Base-by-base conservation (phyloP, 495 filamentous ascomycete genomes). In the Hypoxylon perforatum region DNA sequence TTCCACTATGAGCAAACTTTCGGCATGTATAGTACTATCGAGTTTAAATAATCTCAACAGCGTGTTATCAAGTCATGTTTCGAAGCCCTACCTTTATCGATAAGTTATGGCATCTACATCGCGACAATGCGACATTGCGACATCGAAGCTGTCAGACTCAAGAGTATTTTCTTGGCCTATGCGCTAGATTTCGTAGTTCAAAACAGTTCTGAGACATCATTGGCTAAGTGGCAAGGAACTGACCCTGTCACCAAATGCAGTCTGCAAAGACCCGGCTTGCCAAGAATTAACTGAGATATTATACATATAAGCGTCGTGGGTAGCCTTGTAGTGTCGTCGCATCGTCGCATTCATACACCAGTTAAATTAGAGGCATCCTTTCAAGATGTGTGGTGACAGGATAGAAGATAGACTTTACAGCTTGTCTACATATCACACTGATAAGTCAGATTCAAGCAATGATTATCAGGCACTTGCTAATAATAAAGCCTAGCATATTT, bases 251-350 rank as follows among this genome's bases (percentile, higher is more conserved):
- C 19, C 8, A 30, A 56, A 57, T 65, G 63, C 56, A 60, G 52
- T 30, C 17, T 33, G 30, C 30, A 33, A 33, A 9, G 7, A 10
- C 30, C 30, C 30, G 30, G 30, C 30, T 28, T 59, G 65, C 65
- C 58, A 68, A 68, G 65, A 45, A 57, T 52, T 28, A 58, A 62
- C 51, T 30, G 51, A 62, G 52, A 57, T 67, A 67, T 42, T 53
- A 47, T 41, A 9, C 14, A 59, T 50, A 45, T n/a, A 38, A n/a
- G 14, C 35, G 38, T 41, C 38, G 6, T 41, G 7, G 14, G 38
- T 41, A 41, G 14, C 15, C n/a, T 41, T 14, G 4, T 41, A 17
- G 38, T 1, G 11, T 33, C 30, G 30, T 33, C 3, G 30, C 25
- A 28, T 28, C 25, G 25, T 28, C 30, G 7, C 11, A 9, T 33